Evolutionary conservation across 192 early-diverging fungal species (phyloP).

Genomic region (Rhizophagus sp.): DNA sequence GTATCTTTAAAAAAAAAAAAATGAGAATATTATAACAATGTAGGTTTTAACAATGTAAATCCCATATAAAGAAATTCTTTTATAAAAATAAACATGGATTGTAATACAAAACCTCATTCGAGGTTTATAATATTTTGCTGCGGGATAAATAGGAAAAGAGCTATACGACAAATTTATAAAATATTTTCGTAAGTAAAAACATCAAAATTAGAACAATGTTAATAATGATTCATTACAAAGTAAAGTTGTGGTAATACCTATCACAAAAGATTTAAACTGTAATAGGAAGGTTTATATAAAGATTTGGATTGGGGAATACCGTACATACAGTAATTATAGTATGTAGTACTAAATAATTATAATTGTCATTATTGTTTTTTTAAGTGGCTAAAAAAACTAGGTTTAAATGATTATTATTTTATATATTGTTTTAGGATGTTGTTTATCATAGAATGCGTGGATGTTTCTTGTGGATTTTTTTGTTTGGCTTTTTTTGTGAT

Average conservation of each 20-base stretch:
- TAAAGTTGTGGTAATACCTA: neutral
- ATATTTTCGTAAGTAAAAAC: neutral
- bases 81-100: neutral
- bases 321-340: neutral
- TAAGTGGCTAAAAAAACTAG: no score
- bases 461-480: neutral
- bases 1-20: no score
- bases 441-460: neutral
- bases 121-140: no score
- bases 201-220: neutral
- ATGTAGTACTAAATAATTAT: neutral
- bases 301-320: neutral
- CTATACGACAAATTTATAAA: no score
- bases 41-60: neutral
- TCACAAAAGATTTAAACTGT: neutral
- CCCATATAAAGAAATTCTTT: neutral
- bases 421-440: neutral
- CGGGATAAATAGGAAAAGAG: no score
- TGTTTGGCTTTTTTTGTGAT: neutral
- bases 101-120: neutral
- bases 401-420: neutral
- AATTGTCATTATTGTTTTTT: no score
- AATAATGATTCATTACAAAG: neutral
- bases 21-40: neutral
- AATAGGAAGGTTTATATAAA: neutral